phyloP scores from a whole-genome alignment of 2,329 filamentous ascomycete species.

The Diaporthe eres region DNA sequence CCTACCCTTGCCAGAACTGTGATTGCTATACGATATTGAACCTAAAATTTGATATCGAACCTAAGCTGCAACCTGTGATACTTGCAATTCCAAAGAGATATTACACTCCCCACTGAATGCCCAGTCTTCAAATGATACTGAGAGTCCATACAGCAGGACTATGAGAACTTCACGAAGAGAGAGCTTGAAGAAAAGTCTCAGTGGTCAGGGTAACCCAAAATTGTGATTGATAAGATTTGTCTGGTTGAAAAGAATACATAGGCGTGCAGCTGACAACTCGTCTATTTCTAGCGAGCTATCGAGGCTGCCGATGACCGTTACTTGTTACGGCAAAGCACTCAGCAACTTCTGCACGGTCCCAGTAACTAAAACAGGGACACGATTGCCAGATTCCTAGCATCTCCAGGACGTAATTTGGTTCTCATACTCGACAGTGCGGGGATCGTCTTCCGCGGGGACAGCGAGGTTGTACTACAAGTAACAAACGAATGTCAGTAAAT shows the following conservation, averaged over 20 bases:
- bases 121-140: background rate
- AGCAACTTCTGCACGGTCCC: background rate
- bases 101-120: background rate
- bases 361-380: background rate
- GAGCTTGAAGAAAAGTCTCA: no score
- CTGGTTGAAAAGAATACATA: background rate
- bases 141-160: background rate
- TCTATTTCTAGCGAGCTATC: background rate
- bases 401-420: constrained; percentile 26
- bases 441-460: background rate
- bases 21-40: background rate
- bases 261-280: background rate
- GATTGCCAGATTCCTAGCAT: background rate
- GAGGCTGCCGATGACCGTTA: background rate
- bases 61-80: background rate
- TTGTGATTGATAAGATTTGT: background rate
- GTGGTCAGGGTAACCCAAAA: background rate
- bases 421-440: background rate
- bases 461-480: background rate
- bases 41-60: background rate
- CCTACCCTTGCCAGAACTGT: no score
- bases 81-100: background rate
- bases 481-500: background rate
- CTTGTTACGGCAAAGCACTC: background rate
- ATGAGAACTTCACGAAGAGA: background rate